These are phyloP conservation scores for Oenanthe sinensis DNA, from an alignment of 129 eudicot species.

Conservation along the genomic window DNA sequence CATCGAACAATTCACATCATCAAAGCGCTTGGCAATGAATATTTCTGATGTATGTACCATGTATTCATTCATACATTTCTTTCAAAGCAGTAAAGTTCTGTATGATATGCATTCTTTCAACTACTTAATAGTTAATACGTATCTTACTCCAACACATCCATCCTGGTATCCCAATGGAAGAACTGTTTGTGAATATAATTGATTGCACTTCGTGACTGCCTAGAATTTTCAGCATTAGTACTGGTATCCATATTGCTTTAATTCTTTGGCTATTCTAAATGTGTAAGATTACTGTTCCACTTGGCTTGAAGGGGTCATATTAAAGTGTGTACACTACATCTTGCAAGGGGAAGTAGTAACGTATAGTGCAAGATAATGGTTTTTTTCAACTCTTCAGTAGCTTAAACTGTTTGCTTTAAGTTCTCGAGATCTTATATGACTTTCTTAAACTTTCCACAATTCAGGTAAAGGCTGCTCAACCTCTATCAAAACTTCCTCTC, in stretches of 20 bases:
- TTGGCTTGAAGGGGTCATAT: neutral
- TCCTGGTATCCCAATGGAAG: neutral
- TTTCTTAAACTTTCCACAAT: neutral
- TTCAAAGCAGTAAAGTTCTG: neutral
- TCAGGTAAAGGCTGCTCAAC: slow-evolving; percentile 80
- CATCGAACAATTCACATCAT: slow-evolving; percentile 47
- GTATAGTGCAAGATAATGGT: neutral
- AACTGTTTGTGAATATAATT: neutral
- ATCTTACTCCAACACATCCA: neutral
- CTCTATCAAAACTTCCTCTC: slow-evolving; percentile 56
- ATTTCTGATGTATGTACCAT: slow-evolving; percentile 67
- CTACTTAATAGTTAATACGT: neutral
- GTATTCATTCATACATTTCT: neutral
- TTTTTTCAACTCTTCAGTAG: neutral
- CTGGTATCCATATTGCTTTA: neutral
- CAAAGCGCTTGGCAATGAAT: slow-evolving; percentile 46
- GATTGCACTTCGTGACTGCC: neutral
- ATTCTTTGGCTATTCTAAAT: neutral
- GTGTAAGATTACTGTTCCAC: neutral
- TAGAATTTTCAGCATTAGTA: neutral
- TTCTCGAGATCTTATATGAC: neutral
- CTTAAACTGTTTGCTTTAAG: neutral
- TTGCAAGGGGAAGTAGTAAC: neutral
- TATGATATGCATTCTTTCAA: neutral
- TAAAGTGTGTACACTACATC: neutral